Base-by-base conservation (phyloP, 2,329 filamentous ascomycete genomes). In the Alternaria gaisen region DNA sequence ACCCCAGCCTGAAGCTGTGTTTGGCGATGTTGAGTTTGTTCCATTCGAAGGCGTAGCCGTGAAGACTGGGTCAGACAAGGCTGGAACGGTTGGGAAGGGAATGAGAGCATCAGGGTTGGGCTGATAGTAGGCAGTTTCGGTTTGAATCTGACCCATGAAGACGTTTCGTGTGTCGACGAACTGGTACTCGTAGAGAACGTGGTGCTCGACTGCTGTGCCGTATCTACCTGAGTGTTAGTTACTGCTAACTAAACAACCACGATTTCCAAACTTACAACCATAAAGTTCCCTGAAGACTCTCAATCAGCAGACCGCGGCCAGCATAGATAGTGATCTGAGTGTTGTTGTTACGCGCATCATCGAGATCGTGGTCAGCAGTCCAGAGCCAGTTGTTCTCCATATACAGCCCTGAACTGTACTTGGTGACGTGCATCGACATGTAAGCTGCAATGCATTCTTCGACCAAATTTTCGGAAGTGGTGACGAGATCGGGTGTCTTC, bases 321-420 rank as follows among this genome's bases (percentile, higher is more conserved):
- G 92, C 95, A 85, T 91, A 97, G 69, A 97, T 87, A 71, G 89
- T 90, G 78, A 94, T 89, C 78, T 94, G 91, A 2, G 72, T 73
- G 60, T 75, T 75, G 60, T 81, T 87, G 78, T 92, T 87, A 71
- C 90, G 88, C 3, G 80, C 66, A 12, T 88, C 85, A 77, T 97
- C 94, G 24, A 97, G 89, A 75, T 96, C 92, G 81, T 76, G 73
- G 26, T 97, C 94, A 0, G 94, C 88, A 30, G 93, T 90, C 94
- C 94, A 97, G 77, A 91, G 89, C 94, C 94, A 97, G 51, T 86
- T 89, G 81, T 97, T 97, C 80, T 97, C 93, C 57, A 97, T 83
- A 79, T 97, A 96, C 41, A 89, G 84, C 0, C 73, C 73, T 2
- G 88, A 88, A 1, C 81, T 85, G 12, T 82, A 80, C 44, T 80